These are phyloP conservation scores for Phytophthora vignae DNA, from an alignment of 352 stramenopile species.

Conservation along the genomic window DNA sequence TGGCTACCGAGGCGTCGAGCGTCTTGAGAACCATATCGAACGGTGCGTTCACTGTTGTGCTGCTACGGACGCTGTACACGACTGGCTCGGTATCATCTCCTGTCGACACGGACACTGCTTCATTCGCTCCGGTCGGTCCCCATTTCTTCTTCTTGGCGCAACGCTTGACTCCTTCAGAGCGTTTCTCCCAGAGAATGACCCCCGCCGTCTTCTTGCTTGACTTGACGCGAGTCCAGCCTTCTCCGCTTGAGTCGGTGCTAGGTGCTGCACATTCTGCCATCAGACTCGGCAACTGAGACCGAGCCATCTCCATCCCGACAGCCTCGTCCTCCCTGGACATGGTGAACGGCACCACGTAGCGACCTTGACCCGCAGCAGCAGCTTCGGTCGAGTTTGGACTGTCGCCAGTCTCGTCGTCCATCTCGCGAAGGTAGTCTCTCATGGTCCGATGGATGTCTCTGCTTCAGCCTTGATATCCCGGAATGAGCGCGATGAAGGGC, in stretches of 20 bases:
- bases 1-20: constrained; percentile 63
- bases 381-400: constrained; percentile 6
- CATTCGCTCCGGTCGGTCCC: not conserved
- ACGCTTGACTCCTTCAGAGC: constrained; percentile 12
- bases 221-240: constrained; percentile 43
- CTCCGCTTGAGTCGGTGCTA: not conserved
- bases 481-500: constrained; percentile 32
- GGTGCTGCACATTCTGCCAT: constrained; percentile 43
- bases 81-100: constrained; percentile 9
- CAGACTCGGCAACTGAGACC: constrained; percentile 38
- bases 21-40: constrained; percentile 65
- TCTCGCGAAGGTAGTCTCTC: constrained; percentile 26
- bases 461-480: constrained; percentile 15
- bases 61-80: constrained; percentile 68
- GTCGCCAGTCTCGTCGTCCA: constrained; percentile 19
- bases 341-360: constrained; percentile 60
- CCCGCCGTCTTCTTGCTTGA: constrained; percentile 43
- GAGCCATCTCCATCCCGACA: constrained; percentile 31
- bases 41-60: constrained; percentile 58
- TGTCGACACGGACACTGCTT: not conserved
- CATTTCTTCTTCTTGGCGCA: constrained; percentile 31
- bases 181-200: constrained; percentile 67
- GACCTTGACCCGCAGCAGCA: constrained; percentile 34
- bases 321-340: constrained; percentile 58
- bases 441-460: constrained; percentile 5